Evolutionary conservation across 2,329 filamentous ascomycete species (phyloP), one percentile per base, ranked within the genome.

Genomic region (Verticillium nonalfalfae): DNA sequence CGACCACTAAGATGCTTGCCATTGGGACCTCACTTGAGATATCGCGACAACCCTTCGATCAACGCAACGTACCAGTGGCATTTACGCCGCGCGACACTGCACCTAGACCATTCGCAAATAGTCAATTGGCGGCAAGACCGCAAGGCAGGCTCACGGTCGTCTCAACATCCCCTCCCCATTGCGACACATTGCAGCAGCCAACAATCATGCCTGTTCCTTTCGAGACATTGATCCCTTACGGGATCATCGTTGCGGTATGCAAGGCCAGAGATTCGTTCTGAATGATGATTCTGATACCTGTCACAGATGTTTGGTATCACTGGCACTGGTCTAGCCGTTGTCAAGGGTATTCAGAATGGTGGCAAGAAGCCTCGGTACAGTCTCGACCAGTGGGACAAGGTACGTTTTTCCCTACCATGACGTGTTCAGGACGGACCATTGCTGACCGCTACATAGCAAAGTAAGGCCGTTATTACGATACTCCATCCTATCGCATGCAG

Each of bases 151-250:
- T 18, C 18, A 52, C 18, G 45, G 21, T 10, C 18, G 3, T 21
- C 18, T 45, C 18, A 52, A 18, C n/a, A 26, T 10, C 26, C 7
- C 11, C 18, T 18, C 18, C 18, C n/a, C 1, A n/a, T 31, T 11
- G 45, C 45, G 45, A 21, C 18, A 3, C 45, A 52, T 5, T 34
- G 4, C 4, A 31, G 26, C 54, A 18, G 18, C 26, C 11, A 26
- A 65, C 64, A 74, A 74, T 70, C 59, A 88, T 88, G 85, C 82
- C 83, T 63, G 76, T 88, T 66, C 85, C 85, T 57, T 88, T 87
- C 76, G 85, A 88, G 75, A 77, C 84, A 58, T 71, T 88, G 66
- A 78, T 88, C 74, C 85, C 85, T 54, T 88, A 87, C 74, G 85
- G 77, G 74, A 87, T 88, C 79, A 84, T 88, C 73, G 73, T 85